Evolutionary conservation across 2,329 filamentous ascomycete species (phyloP), one percentile per base, ranked within the genome.

Genomic region (Myriosclerotinia curreyana): DNA sequence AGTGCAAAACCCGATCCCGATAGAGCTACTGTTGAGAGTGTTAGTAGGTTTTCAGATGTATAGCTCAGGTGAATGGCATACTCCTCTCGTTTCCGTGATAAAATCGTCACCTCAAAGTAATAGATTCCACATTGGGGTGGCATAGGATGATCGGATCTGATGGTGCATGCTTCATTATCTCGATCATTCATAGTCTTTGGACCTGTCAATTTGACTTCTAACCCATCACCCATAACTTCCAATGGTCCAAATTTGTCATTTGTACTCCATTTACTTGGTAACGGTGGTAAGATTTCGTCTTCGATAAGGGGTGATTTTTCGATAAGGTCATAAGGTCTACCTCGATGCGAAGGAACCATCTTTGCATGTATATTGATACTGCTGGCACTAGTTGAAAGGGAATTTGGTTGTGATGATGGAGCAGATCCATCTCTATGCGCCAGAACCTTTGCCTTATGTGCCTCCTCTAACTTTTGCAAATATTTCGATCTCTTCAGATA

Each of bases 121-220:
- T 96, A 99, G 66, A 99, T 88, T 2, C 95, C 95, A 69, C 91
- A 95, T 73, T 96, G 89, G 44, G 86, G 82, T 5, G 95, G 92
- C 86, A 98, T 97, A 56, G 87, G 85, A 74, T 92, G 82, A 75
- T 99, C 90, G 36, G 93, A 86, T 64, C 95, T 86, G 65, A 96
- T 86, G 15, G 91, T 86, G 44, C 87, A 92, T 22, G 92, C 91
- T 75, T 98, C 95, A 72, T 90, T 80, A 9, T 87, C 85, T 59
- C 81, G 79, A 58, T 85, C 82, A 51, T 70, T 66, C 42, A 79
- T 73, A 31, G 75, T 77, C 71, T 81, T 82, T 0, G 77, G 71
- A 0, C 80, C 79, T 0, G 77, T 77, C 70, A 83, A 84, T 71
- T 84, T 86, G 64, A 96, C 86, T 71, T 94, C 89, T 60, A 87